Base-by-base conservation (phyloP, 495 filamentous ascomycete genomes). In the Lasiosphaeriaceae sp. region DNA sequence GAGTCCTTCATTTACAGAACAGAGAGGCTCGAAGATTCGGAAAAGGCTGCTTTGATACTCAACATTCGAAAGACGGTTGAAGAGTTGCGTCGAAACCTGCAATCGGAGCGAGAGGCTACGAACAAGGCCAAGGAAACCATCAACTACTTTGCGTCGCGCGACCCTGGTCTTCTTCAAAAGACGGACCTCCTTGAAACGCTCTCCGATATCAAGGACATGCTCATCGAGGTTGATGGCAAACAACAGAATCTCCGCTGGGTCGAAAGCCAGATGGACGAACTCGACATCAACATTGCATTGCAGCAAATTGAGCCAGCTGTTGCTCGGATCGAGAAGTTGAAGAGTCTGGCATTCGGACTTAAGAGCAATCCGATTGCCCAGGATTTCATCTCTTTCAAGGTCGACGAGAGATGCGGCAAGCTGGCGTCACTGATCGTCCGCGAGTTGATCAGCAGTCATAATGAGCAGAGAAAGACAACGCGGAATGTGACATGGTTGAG, bases 231-330 rank as follows among this genome's bases (percentile, higher is more conserved):
- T 23, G 94, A 97, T 62, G 94, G 95, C 21, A 93, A 95, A 63
- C 92, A 96, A 62, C 90, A 96, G 67, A 96, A 92, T 63, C 79
- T 99, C 17, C 88, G 94, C 20, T 96, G 90, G 89, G 91, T 97
- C 0, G 94, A 99, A 66, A 82, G 83, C 44, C 91, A 97, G 72
- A 86, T 99, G 63, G 94, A 99, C 66, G 92, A 96, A 65, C 83
- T 99, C 4, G 95, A 97, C 62, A 96, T 96, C 60, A 86, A 91
- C 66, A 94, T 99, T 52, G 94, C 94, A 1, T 80, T 97, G 23
- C 93, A 97, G 63, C 80, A 83, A 31, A 95, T 97, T 56, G 93
- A 96, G 57, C 83, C 85, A 4, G 89, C 93, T 0, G 92, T 97
- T 0, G 74, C 78, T 2, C 82, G 82, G 48, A 86, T 97, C 9